A percentile compares a stretch with the other conserved stretches of the same genome.
These are phyloP conservation scores for Aristolochia contorta DNA, from an alignment of 164 flowering plant genomes.

Conservation along the genomic window DNA sequence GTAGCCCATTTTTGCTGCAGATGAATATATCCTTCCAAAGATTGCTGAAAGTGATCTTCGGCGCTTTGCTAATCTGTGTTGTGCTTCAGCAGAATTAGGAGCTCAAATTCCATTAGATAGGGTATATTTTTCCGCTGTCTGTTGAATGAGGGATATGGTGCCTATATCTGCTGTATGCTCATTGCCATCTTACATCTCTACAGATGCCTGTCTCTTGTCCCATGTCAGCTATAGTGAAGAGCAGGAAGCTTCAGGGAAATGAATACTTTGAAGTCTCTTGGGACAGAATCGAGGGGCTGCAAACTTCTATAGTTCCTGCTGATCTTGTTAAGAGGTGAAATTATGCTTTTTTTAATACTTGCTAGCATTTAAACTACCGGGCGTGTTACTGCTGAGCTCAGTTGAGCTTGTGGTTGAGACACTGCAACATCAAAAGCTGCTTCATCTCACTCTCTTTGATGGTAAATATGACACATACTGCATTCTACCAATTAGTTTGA, in stretches of 20 bases:
- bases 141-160: background rate
- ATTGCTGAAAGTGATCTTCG: constrained; percentile 85
- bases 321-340: constrained; percentile 65
- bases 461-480: no score
- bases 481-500: no score
- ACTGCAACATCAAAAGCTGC: no score
- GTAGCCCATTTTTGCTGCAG: constrained; percentile 21
- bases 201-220: constrained; percentile 83
- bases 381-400: no score
- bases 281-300: constrained; percentile 50
- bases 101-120: constrained; percentile 35
- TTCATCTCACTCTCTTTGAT: no score
- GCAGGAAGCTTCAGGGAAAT: constrained; percentile 53
- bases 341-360: background rate
- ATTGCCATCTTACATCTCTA: background rate
- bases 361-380: background rate
- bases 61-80: constrained; percentile 60
- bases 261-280: constrained; percentile 84
- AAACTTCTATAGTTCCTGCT: constrained; percentile 63
- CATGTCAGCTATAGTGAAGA: constrained; percentile 54
- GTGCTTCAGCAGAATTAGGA: constrained; percentile 43
- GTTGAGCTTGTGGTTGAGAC: no score
- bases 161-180: background rate
- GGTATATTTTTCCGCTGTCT: constrained; percentile 24
- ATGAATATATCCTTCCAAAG: constrained; percentile 91